phyloP scores from a whole-genome alignment of 441 rosid species.

The Omphalea diandra region DNA sequence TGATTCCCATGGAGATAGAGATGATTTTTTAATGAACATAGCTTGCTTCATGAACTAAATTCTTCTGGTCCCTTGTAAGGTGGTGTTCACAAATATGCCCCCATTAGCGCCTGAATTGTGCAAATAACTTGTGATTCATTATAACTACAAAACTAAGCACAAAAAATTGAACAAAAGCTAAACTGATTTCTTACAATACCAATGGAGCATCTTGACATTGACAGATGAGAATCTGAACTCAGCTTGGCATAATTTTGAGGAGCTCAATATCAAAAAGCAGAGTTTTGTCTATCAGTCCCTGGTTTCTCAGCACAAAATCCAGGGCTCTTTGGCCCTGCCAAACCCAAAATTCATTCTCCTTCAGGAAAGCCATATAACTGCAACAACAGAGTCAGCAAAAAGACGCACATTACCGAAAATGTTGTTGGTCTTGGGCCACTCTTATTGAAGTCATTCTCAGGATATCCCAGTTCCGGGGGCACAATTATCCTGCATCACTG shows the following conservation, averaged over 20 bases:
- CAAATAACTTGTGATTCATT: background rate
- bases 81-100: background rate
- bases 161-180: background rate
- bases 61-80: background rate
- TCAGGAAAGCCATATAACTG: background rate
- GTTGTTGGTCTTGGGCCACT: slow-evolving; percentile 85
- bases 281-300: slow-evolving; percentile 93
- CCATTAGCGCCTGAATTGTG: slow-evolving; percentile 11
- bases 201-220: slow-evolving; percentile 11
- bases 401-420: slow-evolving; percentile 59
- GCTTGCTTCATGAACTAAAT: slow-evolving; percentile 12
- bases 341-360: slow-evolving; percentile 11
- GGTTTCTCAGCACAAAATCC: slow-evolving; percentile 93
- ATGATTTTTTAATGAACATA: background rate
- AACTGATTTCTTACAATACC: slow-evolving; percentile 11
- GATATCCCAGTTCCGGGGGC: slow-evolving; percentile 95
- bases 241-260: slow-evolving; percentile 61
- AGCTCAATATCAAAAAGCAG: slow-evolving; percentile 92
- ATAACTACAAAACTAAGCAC: background rate
- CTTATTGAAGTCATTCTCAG: slow-evolving; percentile 76
- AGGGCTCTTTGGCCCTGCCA: slow-evolving; percentile 92
- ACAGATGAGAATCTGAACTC: slow-evolving; percentile 21
- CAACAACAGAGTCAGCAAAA: background rate
- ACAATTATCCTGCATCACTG: slow-evolving; percentile 86
- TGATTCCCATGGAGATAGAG: background rate